Evolutionary conservation across 306 rosid species (phyloP).

Genomic region (Glycine tomentella): DNA sequence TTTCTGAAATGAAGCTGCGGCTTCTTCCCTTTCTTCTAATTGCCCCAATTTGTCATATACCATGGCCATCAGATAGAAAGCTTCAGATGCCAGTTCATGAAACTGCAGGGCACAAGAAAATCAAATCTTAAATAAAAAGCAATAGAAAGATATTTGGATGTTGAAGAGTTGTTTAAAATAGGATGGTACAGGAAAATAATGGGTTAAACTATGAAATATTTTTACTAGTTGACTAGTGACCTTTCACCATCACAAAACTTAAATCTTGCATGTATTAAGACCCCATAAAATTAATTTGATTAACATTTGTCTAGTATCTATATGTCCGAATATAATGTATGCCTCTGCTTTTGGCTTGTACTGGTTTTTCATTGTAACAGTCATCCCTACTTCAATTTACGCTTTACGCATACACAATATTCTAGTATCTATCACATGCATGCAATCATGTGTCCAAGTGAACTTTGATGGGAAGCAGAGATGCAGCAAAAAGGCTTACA

Average conservation of each 20-base stretch:
- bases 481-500: neutral
- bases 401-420: neutral
- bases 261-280: neutral
- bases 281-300: neutral
- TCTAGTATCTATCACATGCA: slow-evolving; percentile 8
- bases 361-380: neutral
- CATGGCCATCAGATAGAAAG: slow-evolving; percentile 90
- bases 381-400: slow-evolving; percentile 4
- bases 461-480: slow-evolving; percentile 11
- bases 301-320: neutral
- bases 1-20: slow-evolving; percentile 76
- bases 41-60: slow-evolving; percentile 78
- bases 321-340: slow-evolving; percentile 13
- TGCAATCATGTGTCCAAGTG: neutral
- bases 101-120: slow-evolving; percentile 56
- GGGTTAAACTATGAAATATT: neutral
- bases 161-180: neutral
- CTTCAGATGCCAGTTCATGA: slow-evolving; percentile 94
- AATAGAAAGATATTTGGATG: neutral
- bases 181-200: neutral
- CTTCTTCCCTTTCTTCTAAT: slow-evolving; percentile 79
- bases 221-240: neutral
- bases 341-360: neutral
- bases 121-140: neutral
- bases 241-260: neutral